Conservation (phyloP, 2,329 filamentous ascomycete genomes). For the Fusarium heterosporum region DNA sequence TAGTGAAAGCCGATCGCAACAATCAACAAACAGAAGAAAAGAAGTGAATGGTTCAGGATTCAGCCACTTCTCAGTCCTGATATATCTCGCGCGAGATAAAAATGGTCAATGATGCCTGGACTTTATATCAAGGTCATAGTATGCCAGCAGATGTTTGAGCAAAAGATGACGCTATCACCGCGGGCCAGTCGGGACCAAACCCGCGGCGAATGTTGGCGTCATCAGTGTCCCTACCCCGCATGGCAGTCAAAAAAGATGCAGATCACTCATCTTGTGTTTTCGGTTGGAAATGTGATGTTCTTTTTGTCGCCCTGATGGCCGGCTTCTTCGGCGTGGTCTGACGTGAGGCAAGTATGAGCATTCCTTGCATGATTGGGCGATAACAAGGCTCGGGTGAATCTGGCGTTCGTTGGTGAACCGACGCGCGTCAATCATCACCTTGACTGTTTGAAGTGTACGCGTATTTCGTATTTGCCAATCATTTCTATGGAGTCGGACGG, state of each 20-base stretch:
- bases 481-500: not conserved
- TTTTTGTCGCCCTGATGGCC: slow-evolving; percentile 8
- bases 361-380: not conserved
- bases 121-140: slow-evolving; percentile 9
- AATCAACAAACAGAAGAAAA: not conserved
- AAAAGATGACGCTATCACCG: slow-evolving; percentile 9
- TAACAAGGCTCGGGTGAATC: not conserved
- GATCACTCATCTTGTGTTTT: not conserved
- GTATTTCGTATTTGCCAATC: slow-evolving; percentile 6
- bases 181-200: slow-evolving; percentile 6
- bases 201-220: slow-evolving; percentile 35
- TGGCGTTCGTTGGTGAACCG: slow-evolving; percentile 5
- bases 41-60: not conserved
- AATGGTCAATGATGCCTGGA: slow-evolving; percentile 32
- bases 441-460: slow-evolving; percentile 20
- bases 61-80: slow-evolving; percentile 7
- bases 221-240: slow-evolving; percentile 35
- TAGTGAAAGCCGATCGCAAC: slow-evolving; percentile 4
- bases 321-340: slow-evolving; percentile 29
- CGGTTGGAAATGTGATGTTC: not conserved
- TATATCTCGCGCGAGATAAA: not conserved
- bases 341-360: slow-evolving; percentile 20
- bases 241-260: not conserved
- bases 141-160: slow-evolving; percentile 1
- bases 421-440: slow-evolving; percentile 25